Conservation (phyloP, 805 yeast species). For the Starmerella geochares region DNA sequence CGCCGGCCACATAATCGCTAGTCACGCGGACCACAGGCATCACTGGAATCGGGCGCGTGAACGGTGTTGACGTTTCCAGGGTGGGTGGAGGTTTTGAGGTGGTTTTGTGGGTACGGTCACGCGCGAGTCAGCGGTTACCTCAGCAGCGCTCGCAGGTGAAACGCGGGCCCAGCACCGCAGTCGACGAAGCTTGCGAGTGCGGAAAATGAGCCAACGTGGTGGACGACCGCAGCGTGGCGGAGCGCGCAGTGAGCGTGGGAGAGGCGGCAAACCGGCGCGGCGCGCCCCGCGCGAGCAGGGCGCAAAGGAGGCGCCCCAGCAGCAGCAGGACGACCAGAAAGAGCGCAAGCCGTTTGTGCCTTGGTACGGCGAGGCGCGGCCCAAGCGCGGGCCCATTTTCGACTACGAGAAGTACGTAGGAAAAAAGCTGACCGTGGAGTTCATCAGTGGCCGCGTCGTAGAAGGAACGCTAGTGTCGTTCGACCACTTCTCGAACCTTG, state of each 20-base stretch:
- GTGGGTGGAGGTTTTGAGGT: neutral
- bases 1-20: constrained; percentile 58
- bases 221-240: constrained; percentile 15
- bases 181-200: neutral
- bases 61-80: neutral
- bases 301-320: constrained; percentile 13
- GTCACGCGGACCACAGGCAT: constrained; percentile 31
- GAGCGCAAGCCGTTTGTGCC: constrained; percentile 29
- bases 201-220: constrained; percentile 20
- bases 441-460: constrained; percentile 80
- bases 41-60: neutral
- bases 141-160: neutral
- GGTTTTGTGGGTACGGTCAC: neutral
- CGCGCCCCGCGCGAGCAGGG: neutral
- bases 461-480: constrained; percentile 76
- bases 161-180: neutral
- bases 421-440: constrained; percentile 59
- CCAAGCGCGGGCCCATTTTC: constrained; percentile 81
- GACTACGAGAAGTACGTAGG: constrained; percentile 71
- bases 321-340: constrained; percentile 25
- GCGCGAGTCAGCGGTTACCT: neutral
- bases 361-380: constrained; percentile 46
- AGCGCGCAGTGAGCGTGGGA: constrained; percentile 7
- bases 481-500: constrained; percentile 88
- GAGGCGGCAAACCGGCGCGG: constrained; percentile 6